Conservation (phyloP, 2,329 filamentous ascomycete species). For the Grosmannia penicillata region DNA sequence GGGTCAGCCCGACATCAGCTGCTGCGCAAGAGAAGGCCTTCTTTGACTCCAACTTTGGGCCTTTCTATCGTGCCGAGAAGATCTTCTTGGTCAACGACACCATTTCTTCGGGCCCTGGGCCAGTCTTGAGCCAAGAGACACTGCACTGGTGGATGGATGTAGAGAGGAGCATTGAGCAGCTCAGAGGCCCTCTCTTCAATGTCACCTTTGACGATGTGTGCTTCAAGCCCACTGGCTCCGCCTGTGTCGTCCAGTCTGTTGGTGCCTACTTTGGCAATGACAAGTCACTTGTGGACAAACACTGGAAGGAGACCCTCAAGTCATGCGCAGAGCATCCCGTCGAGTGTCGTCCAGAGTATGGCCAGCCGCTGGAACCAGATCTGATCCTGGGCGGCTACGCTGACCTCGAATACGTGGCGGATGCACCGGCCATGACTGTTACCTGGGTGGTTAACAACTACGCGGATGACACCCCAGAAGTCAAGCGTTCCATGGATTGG, state of each 20-base stretch:
- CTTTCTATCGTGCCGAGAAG: constrained; percentile 91
- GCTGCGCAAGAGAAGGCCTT: constrained; percentile 89
- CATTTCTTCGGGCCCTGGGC: constrained; percentile 43
- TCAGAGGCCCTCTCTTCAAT: constrained; percentile 55
- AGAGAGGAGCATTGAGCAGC: constrained; percentile 58
- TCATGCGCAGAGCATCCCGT: constrained; percentile 69
- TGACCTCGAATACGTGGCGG: constrained; percentile 46
- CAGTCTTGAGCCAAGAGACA: constrained; percentile 78
- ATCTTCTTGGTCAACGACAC: constrained; percentile 88
- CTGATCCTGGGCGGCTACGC: constrained; percentile 77
- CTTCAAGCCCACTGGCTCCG: constrained; percentile 81
- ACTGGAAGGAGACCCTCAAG: constrained; percentile 59
- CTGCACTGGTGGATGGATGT: constrained; percentile 89
- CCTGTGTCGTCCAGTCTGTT: constrained; percentile 87
- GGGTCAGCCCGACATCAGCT: constrained; percentile 88
- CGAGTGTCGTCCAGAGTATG: constrained; percentile 73
- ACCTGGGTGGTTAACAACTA: constrained; percentile 94
- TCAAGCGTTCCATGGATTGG: constrained; percentile 74
- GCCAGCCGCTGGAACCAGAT: constrained; percentile 73
- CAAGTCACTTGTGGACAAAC: constrained; percentile 43
- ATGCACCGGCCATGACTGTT: constrained; percentile 68
- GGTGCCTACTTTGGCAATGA: constrained; percentile 71
- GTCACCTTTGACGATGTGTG: constrained; percentile 72
- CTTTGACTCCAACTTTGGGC: constrained; percentile 85
- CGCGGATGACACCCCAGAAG: constrained; percentile 54